Percentiles rank a stretch among this genome's conserved stretches.
These are phyloP conservation scores for Sequoia sempervirens DNA, from an alignment of 75 land plant genomes.

Conservation along the genomic window DNA sequence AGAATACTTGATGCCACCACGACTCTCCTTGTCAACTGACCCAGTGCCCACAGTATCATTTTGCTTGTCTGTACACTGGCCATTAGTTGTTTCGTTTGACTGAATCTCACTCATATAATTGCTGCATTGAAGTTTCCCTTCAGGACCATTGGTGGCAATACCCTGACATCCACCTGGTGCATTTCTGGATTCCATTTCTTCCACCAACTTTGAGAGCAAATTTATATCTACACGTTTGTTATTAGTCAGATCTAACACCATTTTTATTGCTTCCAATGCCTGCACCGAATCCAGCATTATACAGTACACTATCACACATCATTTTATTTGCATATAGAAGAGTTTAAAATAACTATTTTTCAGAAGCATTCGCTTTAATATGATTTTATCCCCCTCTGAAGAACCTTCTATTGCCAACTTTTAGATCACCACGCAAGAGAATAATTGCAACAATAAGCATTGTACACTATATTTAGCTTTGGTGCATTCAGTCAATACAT, in stretches of 20 bases:
- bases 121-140: background rate
- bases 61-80: conserved; percentile 1
- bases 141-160: background rate
- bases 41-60: background rate
- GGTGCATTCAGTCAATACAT: background rate
- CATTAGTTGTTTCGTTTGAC: background rate
- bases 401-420: background rate
- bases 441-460: background rate
- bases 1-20: conserved; percentile 4
- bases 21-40: background rate
- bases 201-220: conserved; percentile 46
- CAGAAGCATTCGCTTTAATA: background rate
- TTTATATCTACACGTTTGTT: conserved; percentile 60
- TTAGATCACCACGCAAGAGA: background rate
- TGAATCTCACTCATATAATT: background rate
- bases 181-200: conserved; percentile 45
- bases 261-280: conserved; percentile 75
- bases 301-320: background rate
- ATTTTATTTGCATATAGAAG: background rate
- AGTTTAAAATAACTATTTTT: background rate
- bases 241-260: conserved; percentile 69
- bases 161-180: background rate
- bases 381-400: background rate
- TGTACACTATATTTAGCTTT: background rate
- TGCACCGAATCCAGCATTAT: conserved; percentile 17